Percentiles rank a stretch among this genome's conserved stretches.
Conservation (phyloP, 202 grass and related monocot species). For the Setaria italica region DNA sequence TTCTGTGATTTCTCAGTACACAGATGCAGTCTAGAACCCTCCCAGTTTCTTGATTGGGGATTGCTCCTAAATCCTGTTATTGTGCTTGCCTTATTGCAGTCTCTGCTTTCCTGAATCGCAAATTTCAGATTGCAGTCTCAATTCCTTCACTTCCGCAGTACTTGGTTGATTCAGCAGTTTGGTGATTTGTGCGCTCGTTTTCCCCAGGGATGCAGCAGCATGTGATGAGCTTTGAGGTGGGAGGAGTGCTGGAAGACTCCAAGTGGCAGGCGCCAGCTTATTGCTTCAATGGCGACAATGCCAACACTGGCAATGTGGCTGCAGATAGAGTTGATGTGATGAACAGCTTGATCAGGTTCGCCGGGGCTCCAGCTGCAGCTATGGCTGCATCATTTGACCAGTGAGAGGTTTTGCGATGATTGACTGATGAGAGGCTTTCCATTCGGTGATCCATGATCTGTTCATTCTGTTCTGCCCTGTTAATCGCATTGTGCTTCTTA, state of each 20-base stretch:
- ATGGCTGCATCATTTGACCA: not conserved
- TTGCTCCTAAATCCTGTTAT: not conserved
- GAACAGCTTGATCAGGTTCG: constrained; percentile 45
- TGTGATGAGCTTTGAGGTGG: constrained; percentile 86
- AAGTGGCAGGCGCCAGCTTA: constrained; percentile 72
- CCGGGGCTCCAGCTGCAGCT: not conserved
- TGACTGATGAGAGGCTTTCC: not conserved
- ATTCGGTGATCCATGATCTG: too few relatives aligned
- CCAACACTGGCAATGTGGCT: not conserved
- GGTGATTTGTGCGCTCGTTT: not conserved
- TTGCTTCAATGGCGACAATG: constrained; percentile 52
- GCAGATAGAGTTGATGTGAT: not conserved
- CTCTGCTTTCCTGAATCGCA: not conserved
- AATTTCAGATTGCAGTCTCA: not conserved
- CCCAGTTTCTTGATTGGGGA: not conserved
- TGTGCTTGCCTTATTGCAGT: not conserved
- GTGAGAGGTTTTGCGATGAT: not conserved
- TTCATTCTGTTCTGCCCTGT: not conserved
- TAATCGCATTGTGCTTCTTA: not conserved
- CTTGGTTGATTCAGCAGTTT: not conserved
- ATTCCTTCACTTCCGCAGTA: not conserved
- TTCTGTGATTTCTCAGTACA: not conserved
- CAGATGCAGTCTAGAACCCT: not conserved
- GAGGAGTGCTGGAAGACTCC: constrained; percentile 67
- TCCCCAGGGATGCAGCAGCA: constrained; percentile 69